Evolutionary conservation across 2,329 filamentous ascomycete species (phyloP).

Genomic region (Samsoniella hepiali): DNA sequence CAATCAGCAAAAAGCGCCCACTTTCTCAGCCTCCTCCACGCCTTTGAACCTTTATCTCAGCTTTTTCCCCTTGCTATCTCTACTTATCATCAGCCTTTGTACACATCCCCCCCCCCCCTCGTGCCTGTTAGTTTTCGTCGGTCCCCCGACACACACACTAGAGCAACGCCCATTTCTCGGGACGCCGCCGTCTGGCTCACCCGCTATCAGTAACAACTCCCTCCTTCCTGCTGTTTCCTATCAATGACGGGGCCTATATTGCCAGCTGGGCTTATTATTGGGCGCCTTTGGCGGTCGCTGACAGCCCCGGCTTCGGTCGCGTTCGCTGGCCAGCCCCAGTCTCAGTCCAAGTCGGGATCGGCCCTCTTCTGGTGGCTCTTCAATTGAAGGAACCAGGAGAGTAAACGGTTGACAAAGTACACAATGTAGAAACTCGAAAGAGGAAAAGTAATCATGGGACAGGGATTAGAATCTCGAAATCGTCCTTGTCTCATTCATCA

Average conservation of each 20-base stretch:
- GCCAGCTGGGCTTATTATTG: slow-evolving; percentile 4
- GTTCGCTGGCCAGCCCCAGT: neutral
- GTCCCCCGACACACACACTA: neutral
- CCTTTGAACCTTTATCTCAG: slow-evolving; percentile 7
- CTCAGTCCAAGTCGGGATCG: neutral
- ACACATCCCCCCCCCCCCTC: neutral
- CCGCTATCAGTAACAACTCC: neutral
- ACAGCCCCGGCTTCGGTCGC: neutral
- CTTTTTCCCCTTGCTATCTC: neutral
- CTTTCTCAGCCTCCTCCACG: slow-evolving; percentile 13
- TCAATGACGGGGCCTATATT: neutral
- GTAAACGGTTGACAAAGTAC: neutral
- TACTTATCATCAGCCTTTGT: neutral
- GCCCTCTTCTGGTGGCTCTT: neutral
- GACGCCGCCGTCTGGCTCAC: slow-evolving; percentile 10
- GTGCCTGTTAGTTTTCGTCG: slow-evolving; percentile 16
- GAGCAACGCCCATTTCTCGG: neutral
- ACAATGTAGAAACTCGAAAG: no score
- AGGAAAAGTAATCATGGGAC: neutral
- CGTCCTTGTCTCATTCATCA: slow-evolving; percentile 8
- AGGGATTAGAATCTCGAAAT: slow-evolving; percentile 1
- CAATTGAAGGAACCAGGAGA: neutral
- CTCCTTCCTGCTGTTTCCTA: neutral
- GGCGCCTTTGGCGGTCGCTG: neutral
- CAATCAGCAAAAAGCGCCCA: slow-evolving; percentile 13